Evolutionary conservation across 2,329 filamentous ascomycete genomes (phyloP).

Genomic region (Ascochyta fabae): DNA sequence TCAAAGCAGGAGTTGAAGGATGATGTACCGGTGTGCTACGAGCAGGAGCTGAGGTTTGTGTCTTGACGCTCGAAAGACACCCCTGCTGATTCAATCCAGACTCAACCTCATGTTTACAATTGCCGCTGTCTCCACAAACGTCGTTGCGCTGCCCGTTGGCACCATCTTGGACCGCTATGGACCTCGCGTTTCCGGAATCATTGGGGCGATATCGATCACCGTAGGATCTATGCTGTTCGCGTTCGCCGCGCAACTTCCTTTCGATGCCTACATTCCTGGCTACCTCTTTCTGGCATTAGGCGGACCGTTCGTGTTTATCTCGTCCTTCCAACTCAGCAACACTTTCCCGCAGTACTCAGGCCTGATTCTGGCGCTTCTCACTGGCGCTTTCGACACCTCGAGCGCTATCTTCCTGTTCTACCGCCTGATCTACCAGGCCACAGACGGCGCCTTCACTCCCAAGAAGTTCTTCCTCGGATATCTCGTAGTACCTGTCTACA

Average conservation of each 20-base stretch:
- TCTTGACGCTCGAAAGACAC: conserved; percentile 66
- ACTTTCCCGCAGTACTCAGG: conserved; percentile 59
- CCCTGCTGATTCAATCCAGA: conserved; percentile 51
- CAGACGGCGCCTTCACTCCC: conserved; percentile 50
- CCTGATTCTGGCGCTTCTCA: conserved; percentile 57
- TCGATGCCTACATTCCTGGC: conserved; percentile 69
- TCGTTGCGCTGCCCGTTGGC: conserved; percentile 83
- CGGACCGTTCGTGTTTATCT: conserved; percentile 60
- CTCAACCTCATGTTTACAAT: conserved; percentile 94
- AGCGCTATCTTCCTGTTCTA: conserved; percentile 58
- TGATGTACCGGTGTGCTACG: conserved; percentile 45
- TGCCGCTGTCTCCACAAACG: conserved; percentile 86
- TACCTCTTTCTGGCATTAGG: conserved; percentile 59
- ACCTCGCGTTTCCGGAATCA: conserved; percentile 75
- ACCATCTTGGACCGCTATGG: conserved; percentile 84
- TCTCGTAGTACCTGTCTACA: conserved; percentile 55
- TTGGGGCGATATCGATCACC: conserved; percentile 72
- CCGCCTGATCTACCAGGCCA: conserved; percentile 55
- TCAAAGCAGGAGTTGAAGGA: conserved; percentile 46
- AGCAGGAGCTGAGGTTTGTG: conserved; percentile 47
- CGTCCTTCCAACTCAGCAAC: conserved; percentile 59
- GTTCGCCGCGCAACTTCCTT: conserved; percentile 66
- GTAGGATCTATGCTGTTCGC: conserved; percentile 76
- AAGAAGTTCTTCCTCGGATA: conserved; percentile 60
- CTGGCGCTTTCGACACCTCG: conserved; percentile 59